A percentile compares a stretch with the other conserved stretches of the same genome.
Conservation (phyloP, 805 yeast genomes). For the Myxozyma udenii region DNA sequence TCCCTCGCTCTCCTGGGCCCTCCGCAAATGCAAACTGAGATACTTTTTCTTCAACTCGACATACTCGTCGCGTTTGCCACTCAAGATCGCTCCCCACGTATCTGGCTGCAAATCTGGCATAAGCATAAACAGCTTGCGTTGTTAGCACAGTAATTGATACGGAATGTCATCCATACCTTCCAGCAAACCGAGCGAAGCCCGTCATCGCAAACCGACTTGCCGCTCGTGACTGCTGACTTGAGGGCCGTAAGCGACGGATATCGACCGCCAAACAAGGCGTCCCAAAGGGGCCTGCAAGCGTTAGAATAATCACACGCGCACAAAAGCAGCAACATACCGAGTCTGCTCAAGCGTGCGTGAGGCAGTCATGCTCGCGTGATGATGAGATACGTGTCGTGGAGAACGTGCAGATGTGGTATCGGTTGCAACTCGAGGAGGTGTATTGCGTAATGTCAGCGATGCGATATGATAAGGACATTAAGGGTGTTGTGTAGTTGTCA, state of each 20-base stretch:
- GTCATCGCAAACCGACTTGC: slow-evolving; percentile 18
- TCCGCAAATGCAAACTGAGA: slow-evolving; percentile 12
- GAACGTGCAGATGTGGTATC: too few relatives aligned
- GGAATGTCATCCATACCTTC: slow-evolving; percentile 14
- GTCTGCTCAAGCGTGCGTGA: too few relatives aligned
- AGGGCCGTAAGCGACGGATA: slow-evolving; percentile 19
- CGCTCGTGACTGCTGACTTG: slow-evolving; percentile 21
- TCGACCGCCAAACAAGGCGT: slow-evolving; percentile 8
- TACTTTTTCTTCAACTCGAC: slow-evolving; percentile 13
- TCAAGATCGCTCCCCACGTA: slow-evolving; percentile 21
- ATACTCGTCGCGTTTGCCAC: slow-evolving; percentile 20
- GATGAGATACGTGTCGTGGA: too few relatives aligned
- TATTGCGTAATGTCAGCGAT: too few relatives aligned
- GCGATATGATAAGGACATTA: too few relatives aligned
- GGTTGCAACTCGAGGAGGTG: too few relatives aligned
- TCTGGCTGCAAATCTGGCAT: slow-evolving; percentile 27
- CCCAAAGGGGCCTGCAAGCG: slow-evolving; percentile 18
- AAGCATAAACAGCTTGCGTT: slow-evolving; percentile 19
- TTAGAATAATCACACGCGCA: too few relatives aligned
- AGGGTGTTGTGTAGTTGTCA: too few relatives aligned
- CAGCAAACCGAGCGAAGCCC: slow-evolving; percentile 24
- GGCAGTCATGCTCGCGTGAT: too few relatives aligned
- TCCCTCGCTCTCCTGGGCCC: slow-evolving; percentile 7
- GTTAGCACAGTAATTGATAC: not conserved
- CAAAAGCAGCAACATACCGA: not conserved